Conservation (phyloP, 164 flowering plant genomes). For the Annona squamosa region DNA sequence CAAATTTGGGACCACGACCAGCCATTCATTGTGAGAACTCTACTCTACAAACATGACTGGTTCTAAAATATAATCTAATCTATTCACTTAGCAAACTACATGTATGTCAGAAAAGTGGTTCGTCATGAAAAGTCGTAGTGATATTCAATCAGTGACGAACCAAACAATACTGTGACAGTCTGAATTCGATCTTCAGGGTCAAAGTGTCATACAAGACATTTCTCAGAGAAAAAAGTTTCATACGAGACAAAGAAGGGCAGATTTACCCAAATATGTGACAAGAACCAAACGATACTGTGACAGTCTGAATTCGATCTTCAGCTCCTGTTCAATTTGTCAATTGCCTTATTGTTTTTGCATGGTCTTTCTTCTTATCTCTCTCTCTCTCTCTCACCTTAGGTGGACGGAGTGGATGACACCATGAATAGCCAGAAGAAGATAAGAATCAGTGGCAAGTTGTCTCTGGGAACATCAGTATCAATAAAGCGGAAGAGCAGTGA, state of each 20-base stretch:
- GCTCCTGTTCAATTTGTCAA: not conserved
- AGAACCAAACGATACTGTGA: too few species aligned
- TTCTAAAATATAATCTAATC: not conserved
- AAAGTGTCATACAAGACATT: too few species aligned
- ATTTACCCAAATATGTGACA: not conserved
- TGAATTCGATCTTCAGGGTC: not conserved
- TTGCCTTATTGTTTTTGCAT: not conserved
- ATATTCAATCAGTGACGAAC: not conserved
- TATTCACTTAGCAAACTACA: not conserved
- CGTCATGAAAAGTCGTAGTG: too few species aligned
- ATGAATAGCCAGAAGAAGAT: constrained; percentile 9
- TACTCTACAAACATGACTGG: not conserved
- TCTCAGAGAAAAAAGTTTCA: too few species aligned
- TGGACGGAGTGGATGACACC: constrained; percentile 17
- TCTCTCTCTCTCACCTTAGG: constrained; percentile 18
- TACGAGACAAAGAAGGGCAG: not conserved
- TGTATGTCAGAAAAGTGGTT: not conserved
- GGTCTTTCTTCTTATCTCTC: not conserved
- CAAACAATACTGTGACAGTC: not conserved
- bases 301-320: too few species aligned
- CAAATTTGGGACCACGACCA: not conserved
- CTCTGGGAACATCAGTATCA: constrained; percentile 21
- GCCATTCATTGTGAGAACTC: not conserved
- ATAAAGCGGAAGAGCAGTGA: constrained; percentile 11
- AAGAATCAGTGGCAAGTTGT: constrained; percentile 25